Evolutionary conservation across 2,329 filamentous ascomycete genomes (phyloP).

Genomic region (Penicillium vulpinum): DNA sequence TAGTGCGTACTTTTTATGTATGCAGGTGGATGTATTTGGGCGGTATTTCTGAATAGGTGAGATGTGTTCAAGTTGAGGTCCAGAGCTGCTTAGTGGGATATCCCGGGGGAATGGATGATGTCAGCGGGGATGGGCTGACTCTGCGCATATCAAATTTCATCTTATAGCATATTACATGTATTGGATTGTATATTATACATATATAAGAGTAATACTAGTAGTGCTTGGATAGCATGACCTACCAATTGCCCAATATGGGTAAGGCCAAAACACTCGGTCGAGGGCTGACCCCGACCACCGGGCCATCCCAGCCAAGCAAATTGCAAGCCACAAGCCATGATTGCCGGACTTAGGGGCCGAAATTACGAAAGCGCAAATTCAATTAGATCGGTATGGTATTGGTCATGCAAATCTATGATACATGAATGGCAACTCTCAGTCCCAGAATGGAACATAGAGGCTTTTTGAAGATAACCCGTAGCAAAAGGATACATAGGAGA

Average conservation of each 20-base stretch:
- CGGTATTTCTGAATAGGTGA: not conserved
- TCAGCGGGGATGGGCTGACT: conserved; percentile 5
- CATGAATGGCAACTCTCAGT: conserved; percentile 31
- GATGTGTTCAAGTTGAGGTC: not conserved
- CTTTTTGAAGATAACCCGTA: conserved; percentile 26
- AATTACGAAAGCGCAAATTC: not conserved
- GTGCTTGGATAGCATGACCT: not conserved
- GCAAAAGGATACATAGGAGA: conserved; percentile 25
- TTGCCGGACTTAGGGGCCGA: not conserved
- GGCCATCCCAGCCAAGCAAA: not conserved
- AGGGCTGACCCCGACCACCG: not conserved
- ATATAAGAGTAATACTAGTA: not conserved
- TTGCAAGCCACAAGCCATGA: not conserved
- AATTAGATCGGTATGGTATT: conserved; percentile 29
- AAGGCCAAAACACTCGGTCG: not conserved
- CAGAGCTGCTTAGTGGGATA: not conserved
- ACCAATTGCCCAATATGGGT: not conserved
- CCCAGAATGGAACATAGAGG: conserved; percentile 9
- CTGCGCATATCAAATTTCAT: not conserved
- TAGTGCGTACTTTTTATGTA: too few relatives aligned
- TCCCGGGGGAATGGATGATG: conserved; percentile 24
- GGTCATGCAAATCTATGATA: conserved; percentile 37
- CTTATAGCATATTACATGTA: not conserved
- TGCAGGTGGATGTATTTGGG: not conserved
- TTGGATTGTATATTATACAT: too few relatives aligned